phyloP scores from a whole-genome alignment of 768 basidiomycete species.

The Tricholoma saponaceum region DNA sequence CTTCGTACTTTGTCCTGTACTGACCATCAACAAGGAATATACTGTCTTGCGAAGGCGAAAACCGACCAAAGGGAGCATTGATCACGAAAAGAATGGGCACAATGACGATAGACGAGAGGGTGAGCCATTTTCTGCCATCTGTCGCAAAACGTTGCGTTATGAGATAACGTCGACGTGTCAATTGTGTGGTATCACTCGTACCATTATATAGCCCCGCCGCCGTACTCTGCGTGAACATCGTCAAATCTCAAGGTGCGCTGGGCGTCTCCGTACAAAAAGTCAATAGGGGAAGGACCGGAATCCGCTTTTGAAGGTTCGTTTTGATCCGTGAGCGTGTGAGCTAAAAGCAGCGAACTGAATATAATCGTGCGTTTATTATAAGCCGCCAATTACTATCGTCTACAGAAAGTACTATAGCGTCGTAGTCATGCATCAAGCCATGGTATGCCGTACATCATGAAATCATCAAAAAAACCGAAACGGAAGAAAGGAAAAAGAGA shows the following conservation, averaged over 20 bases:
- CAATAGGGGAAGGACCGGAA: too few species aligned
- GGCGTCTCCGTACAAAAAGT: too few species aligned
- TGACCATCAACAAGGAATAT: constrained; percentile 7
- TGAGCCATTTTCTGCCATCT: constrained; percentile 10
- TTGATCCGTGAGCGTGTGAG: too few species aligned
- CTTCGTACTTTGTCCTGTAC: background rate
- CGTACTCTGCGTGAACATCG: background rate
- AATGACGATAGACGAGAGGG: background rate
- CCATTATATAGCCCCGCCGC: background rate
- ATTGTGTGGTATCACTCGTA: background rate
- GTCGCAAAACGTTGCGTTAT: background rate
- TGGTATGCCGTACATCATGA: constrained; percentile 10
- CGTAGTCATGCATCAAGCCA: constrained; percentile 12
- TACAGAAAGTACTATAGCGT: constrained; percentile 6
- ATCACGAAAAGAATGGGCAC: constrained; percentile 4
- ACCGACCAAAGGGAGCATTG: constrained; percentile 9
- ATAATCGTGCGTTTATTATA: background rate
- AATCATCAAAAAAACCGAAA: constrained; percentile 4
- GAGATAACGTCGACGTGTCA: background rate
- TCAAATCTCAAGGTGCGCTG: too few species aligned
- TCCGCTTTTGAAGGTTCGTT: too few species aligned
- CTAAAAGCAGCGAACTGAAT: too few species aligned
- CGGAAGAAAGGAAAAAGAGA: background rate
- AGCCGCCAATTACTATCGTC: background rate
- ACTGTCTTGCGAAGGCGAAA: constrained; percentile 6